A percentile compares a stretch with the other conserved stretches of the same genome.
Evolutionary conservation across 305 asterid genomes (phyloP).

Genomic region (Fraxinus albicans): DNA sequence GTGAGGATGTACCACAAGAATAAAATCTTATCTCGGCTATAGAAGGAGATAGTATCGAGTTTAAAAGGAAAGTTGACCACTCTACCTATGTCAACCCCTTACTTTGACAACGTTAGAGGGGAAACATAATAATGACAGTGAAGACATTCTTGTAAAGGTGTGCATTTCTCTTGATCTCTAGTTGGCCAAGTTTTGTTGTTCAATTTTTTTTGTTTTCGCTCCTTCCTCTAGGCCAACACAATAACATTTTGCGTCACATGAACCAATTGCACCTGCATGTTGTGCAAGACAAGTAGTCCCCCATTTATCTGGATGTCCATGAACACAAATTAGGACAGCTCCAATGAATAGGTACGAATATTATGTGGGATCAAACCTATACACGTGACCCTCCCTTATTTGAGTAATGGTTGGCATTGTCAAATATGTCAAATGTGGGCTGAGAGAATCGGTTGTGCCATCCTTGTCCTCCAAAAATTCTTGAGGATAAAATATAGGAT

Average conservation of each 20-base stretch:
- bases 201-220: too few species aligned
- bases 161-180: background rate
- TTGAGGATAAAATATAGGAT: background rate
- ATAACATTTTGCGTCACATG: background rate
- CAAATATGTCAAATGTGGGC: background rate
- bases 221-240: background rate
- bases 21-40: too few species aligned
- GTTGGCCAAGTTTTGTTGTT: background rate
- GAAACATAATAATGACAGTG: background rate
- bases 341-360: background rate
- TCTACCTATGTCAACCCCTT: background rate
- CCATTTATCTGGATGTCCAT: background rate
- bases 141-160: background rate
- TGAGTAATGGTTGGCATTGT: background rate
- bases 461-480: background rate
- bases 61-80: too few species aligned
- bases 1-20: background rate
- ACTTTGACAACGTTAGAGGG: background rate
- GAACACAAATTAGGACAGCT: background rate
- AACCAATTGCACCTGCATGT: background rate
- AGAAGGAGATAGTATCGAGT: too few species aligned
- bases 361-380: background rate
- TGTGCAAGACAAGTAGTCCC: background rate
- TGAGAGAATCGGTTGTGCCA: background rate
- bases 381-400: background rate